A percentile compares a stretch with the other conserved stretches of the same genome.
phyloP scores from a whole-genome alignment of 352 stramenopile species.

The Phytopythium helicoides region DNA sequence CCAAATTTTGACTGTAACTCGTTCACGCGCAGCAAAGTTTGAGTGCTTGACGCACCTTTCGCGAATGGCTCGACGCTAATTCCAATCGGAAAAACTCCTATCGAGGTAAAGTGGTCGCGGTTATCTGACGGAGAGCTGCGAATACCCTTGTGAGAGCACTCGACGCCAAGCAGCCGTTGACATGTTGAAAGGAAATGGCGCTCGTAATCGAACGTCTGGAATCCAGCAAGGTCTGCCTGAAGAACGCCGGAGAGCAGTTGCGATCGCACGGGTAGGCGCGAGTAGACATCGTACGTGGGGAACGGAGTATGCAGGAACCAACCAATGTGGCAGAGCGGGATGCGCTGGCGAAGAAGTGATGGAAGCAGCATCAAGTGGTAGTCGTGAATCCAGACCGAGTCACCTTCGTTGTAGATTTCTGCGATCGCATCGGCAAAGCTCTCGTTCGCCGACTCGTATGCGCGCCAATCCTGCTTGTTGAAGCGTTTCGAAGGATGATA shows the following conservation, averaged over 20 bases:
- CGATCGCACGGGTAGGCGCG: conserved; percentile 72
- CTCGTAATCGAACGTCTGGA: conserved; percentile 91
- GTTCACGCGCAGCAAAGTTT: conserved; percentile 63
- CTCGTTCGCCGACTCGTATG: conserved; percentile 87
- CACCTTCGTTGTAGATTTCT: conserved; percentile 87
- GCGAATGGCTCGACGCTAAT: conserved; percentile 86
- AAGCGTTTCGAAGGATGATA: conserved; percentile 76
- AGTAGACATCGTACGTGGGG: conserved; percentile 84
- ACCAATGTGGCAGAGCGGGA: conserved; percentile 71
- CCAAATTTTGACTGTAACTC: conserved; percentile 78
- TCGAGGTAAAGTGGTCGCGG: conserved; percentile 85
- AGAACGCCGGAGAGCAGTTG: conserved; percentile 78
- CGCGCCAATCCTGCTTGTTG: conserved; percentile 86
- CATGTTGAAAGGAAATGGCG: conserved; percentile 86
- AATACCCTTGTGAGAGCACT: conserved; percentile 75
- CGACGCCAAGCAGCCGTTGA: conserved; percentile 66
- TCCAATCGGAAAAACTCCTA: conserved; percentile 86
- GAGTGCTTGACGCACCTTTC: conserved; percentile 43
- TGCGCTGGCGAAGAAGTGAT: conserved; percentile 75
- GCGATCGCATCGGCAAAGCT: conserved; percentile 83
- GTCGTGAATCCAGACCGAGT: conserved; percentile 89
- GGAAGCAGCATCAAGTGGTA: conserved; percentile 90
- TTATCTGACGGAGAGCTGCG: conserved; percentile 52
- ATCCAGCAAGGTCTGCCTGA: conserved; percentile 79
- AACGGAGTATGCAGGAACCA: conserved; percentile 91